Conservation (phyloP, 1,139 yeast species). For the Hyphopichia wangnamkhiaoensis region DNA sequence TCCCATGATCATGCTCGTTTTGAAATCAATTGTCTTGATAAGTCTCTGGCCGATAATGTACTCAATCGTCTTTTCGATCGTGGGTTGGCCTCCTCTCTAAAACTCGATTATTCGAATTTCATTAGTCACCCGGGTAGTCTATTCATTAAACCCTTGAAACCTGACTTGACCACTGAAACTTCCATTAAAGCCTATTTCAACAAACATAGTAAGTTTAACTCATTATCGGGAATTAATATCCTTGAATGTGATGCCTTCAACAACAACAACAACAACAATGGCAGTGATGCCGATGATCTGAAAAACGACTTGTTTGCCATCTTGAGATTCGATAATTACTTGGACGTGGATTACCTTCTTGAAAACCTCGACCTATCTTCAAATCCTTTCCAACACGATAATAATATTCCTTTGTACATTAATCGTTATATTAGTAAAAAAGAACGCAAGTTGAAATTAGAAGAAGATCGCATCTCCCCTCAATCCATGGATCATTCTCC, state of each 20-base stretch:
- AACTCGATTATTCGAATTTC: constrained; percentile 39
- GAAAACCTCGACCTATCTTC: constrained; percentile 18
- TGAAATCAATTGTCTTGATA: constrained; percentile 3
- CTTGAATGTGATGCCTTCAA: constrained; percentile 17
- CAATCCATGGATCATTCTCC: background rate
- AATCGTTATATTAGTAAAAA: constrained; percentile 30
- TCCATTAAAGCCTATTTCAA: constrained; percentile 22
- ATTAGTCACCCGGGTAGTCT: constrained; percentile 67
- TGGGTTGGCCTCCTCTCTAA: constrained; percentile 4
- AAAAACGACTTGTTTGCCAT: constrained; percentile 31
- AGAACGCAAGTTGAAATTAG: constrained; percentile 20
- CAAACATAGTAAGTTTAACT: constrained; percentile 23
- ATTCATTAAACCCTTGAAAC: constrained; percentile 50
- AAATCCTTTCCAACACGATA: constrained; percentile 38
- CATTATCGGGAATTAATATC: constrained; percentile 30
- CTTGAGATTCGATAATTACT: constrained; percentile 35
- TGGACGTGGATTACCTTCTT: constrained; percentile 37
- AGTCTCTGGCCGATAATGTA: constrained; percentile 6
- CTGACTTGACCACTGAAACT: constrained; percentile 15
- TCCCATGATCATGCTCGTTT: no score
- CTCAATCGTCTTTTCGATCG: constrained; percentile 7
- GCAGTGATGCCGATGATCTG: background rate
- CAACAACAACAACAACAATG: constrained; percentile 4
- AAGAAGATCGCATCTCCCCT: constrained; percentile 4
- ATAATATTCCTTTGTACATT: constrained; percentile 24